Evolutionary conservation across 768 basidiomycete species (phyloP), one percentile per base, ranked within the genome.

Genomic region (Phallus indusiatus): DNA sequence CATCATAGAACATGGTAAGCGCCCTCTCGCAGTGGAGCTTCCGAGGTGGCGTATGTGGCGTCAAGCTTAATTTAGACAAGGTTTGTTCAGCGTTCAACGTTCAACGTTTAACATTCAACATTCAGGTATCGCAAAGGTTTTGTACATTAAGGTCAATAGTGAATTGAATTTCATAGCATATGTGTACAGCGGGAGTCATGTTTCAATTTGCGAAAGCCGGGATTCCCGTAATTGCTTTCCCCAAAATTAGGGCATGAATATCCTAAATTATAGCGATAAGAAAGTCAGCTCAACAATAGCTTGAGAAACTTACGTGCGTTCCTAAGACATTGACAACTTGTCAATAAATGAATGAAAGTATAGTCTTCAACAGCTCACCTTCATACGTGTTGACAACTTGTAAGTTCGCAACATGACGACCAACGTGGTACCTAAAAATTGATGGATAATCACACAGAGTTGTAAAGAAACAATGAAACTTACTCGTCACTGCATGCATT

Each of bases 301-400:
- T 46, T n/a, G 18, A 12, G 33, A 46, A 49, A 84, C 83, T 66
- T 86, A 74, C 47, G 84, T 86, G 56, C 84, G 82, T 84, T 54
- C 36, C 21, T 53, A 54, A 16, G 21, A 20, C 37, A 47, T 20
- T 51, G 21, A 20, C 42, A 47, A 16, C 18, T 51, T 22, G 12
- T 51, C 20, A 51, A 34, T 7, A 50, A 20, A 12, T 22, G 21
- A 18, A 51, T 48, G n/a, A 51, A 22, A 34, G 18, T 14, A 35
- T 4, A 24, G 49, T 37, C 47, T 54, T 51, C 47, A 46, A 56
- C 56, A 48, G 47, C 35, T 62, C 68, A 78, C 90, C 94, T 77
- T 96, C 94, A 68, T 96, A 96, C 0, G 94, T 97, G 65, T 94
- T 94, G 8, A 92, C 86, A n/a, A 97, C 88, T 68, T 98, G 94